These are phyloP conservation scores for Magnusiomyces clavatus DNA, from an alignment of 1,139 yeast genomes.

Conservation along the genomic window DNA sequence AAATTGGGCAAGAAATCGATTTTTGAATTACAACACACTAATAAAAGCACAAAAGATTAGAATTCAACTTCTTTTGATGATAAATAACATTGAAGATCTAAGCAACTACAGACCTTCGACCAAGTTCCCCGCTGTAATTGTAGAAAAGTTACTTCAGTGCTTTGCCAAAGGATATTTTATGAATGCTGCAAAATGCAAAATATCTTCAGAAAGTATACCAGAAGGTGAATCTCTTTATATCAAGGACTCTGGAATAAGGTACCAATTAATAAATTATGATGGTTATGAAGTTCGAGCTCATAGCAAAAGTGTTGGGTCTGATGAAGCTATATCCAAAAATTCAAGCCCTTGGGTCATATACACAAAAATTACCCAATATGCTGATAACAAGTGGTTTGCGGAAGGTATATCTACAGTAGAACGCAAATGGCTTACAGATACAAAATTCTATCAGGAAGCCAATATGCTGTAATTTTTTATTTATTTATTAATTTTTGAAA, in stretches of 20 bases:
- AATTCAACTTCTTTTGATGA: constrained; percentile 8
- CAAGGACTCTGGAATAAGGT: constrained; percentile 6
- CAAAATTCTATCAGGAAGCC: constrained; percentile 12
- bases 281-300: not conserved
- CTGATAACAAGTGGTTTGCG: constrained; percentile 6
- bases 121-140: not conserved
- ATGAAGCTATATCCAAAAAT: constrained; percentile 7
- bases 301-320: not conserved
- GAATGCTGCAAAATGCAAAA: constrained; percentile 16
- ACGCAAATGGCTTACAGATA: constrained; percentile 11
- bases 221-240: not conserved
- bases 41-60: constrained; percentile 41
- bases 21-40: constrained; percentile 63
- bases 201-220: not conserved
- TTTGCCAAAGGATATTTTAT: constrained; percentile 17
- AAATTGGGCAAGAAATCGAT: constrained; percentile 73
- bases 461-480: too few relatives aligned
- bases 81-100: too few relatives aligned
- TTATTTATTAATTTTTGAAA: too few relatives aligned
- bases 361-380: constrained; percentile 9
- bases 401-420: constrained; percentile 12
- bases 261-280: constrained; percentile 3
- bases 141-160: constrained; percentile 13
- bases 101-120: constrained; percentile 4
- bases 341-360: constrained; percentile 10